These are phyloP conservation scores for Gremmenia infestans DNA, from an alignment of 2,329 filamentous ascomycete species.

Conservation along the genomic window DNA sequence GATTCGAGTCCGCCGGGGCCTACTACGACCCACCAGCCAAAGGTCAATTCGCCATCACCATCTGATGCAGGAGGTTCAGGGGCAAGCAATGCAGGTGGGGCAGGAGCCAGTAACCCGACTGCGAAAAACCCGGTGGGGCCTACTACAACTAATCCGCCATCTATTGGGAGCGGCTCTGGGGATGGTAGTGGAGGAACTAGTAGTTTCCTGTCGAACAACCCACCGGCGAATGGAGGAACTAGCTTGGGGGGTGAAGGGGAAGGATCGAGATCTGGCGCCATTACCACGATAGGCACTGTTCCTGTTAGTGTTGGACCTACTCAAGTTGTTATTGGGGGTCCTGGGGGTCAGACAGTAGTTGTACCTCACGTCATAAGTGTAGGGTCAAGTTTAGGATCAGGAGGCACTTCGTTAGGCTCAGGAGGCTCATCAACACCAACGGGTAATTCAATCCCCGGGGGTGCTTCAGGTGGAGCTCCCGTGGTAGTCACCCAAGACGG, in stretches of 20 bases:
- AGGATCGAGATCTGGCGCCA: neutral
- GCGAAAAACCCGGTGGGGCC: neutral
- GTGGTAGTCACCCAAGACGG: slow-evolving; percentile 20
- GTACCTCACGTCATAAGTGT: slow-evolving; percentile 12
- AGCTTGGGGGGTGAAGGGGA: neutral
- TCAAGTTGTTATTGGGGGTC: slow-evolving; percentile 15
- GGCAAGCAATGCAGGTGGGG: neutral
- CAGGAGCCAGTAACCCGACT: neutral
- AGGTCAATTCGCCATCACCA: too few species aligned
- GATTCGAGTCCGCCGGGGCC: neutral
- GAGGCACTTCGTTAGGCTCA: neutral
- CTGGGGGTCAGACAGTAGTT: slow-evolving; percentile 17
- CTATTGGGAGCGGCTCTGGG: neutral
- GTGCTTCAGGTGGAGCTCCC: neutral
- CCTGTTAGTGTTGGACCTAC: slow-evolving; percentile 19
- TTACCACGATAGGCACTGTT: slow-evolving; percentile 16
- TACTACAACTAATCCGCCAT: neutral
- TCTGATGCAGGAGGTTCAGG: neutral
- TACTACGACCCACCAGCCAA: too few species aligned
- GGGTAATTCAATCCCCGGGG: too few species aligned
- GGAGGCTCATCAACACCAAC: neutral
- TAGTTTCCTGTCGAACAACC: neutral
- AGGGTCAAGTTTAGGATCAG: slow-evolving; percentile 15
- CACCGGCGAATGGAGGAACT: neutral
- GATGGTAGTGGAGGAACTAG: neutral